Base-by-base conservation (phyloP, 768 basidiomycete species). In the Paxillus ammoniavirescens region DNA sequence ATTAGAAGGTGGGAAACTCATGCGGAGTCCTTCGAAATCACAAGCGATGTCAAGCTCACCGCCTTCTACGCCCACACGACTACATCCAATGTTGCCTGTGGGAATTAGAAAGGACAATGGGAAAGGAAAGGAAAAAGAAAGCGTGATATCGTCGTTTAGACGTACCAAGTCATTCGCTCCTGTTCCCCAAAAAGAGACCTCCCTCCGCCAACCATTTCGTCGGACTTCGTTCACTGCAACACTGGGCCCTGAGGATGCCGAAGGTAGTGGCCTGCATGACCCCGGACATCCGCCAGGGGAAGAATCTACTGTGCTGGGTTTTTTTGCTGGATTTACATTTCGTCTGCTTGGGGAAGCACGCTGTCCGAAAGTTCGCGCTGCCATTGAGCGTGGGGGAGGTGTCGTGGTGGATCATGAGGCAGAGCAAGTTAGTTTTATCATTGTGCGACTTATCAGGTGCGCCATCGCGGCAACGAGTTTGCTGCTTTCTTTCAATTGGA, bases 381-480 rank as follows among this genome's bases (percentile, higher is more conserved):
- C 87, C 0, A 75, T 93, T 26, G 80, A 86, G 61, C 71, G 74
- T 12, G 86, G 89, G 0, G 88, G 88, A 1, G 66, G 59, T 15
- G 70, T 82, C 63, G 72, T 77, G 40, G 73, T 26, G 35, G 60
- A 65, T 8, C 72, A 72, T 13, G 81, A 79, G n/a, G 64, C 78
- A 8, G 74, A 75, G 13, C 76, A 79, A 15, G 80, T 80, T 1
- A 82, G 84, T 67, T 88, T 81, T 56, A 76, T 89, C 50, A 68
- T 92, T 51, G 87, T 91, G 13, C 74, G 91, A 53, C 71, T 93
- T 12, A 82, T 86, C 57, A 90, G 89, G 91, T 91, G 51, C 9
- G 73, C 55, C 53, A 18, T 30, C 8, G 15, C 9, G 10, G 5
- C 2, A 14, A 23, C n/a, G 0, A 2, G 6, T 14, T 13, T 21